A percentile compares a stretch with the other conserved stretches of the same genome.
Conservation (phyloP, 1,284 basidiomycete species). For the Leucoagaricus sp. region DNA sequence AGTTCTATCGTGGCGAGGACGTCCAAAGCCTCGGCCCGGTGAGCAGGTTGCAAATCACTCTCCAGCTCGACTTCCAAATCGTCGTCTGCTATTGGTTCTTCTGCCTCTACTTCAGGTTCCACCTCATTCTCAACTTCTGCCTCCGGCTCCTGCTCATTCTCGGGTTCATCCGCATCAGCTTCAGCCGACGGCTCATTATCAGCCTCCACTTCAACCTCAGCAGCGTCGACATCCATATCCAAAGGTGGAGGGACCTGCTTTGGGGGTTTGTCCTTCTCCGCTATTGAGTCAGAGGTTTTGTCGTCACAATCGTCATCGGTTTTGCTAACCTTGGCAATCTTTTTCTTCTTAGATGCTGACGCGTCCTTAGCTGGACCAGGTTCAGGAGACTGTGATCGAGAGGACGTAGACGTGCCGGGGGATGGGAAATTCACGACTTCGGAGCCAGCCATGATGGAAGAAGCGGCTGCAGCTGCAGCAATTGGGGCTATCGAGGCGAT, state of each 20-base stretch:
- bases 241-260: constrained; percentile 15
- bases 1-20: constrained; percentile 77
- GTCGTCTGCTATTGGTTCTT: constrained; percentile 34
- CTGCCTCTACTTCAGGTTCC: constrained; percentile 23
- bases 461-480: constrained; percentile 42
- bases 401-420: constrained; percentile 40
- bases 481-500: constrained; percentile 42
- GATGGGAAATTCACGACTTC: constrained; percentile 39
- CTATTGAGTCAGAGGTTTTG: constrained; percentile 1
- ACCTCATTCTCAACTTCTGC: constrained; percentile 22
- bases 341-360: not conserved
- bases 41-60: constrained; percentile 68
- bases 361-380: constrained; percentile 13
- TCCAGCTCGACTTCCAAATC: constrained; percentile 48
- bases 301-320: constrained; percentile 24
- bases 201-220: constrained; percentile 29
- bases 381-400: constrained; percentile 45
- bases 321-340: constrained; percentile 21
- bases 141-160: constrained; percentile 28
- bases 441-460: constrained; percentile 55
- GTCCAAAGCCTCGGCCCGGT: constrained; percentile 79
- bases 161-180: constrained; percentile 28
- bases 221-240: constrained; percentile 23
- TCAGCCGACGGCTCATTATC: constrained; percentile 25
- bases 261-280: constrained; percentile 5